A percentile compares a stretch with the other conserved stretches of the same genome.
phyloP scores from a whole-genome alignment of 345 rosid genomes.

The Microcos paniculata region DNA sequence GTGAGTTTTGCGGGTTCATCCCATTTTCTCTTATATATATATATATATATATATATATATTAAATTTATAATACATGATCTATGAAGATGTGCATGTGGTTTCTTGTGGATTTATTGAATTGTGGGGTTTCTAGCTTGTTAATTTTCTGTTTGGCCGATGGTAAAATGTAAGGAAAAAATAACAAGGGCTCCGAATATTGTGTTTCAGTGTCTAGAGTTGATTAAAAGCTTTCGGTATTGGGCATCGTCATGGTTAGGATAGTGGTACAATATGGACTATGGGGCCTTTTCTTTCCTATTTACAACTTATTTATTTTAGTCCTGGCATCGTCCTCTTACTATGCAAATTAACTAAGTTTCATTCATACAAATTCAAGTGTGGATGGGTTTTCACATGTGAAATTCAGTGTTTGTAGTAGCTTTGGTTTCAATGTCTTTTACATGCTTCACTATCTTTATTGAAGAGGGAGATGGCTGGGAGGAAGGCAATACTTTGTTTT shows the following conservation, averaged over 20 bases:
- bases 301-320: too few species aligned
- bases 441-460: neutral
- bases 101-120: conserved; percentile 13
- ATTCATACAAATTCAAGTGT: neutral
- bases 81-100: neutral
- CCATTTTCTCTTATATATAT: neutral
- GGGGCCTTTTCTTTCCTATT: neutral
- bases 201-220: neutral
- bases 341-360: too few species aligned
- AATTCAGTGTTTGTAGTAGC: neutral
- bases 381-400: neutral
- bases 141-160: conserved; percentile 21
- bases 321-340: too few species aligned
- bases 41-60: too few species aligned
- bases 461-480: too few species aligned
- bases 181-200: neutral
- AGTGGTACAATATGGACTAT: neutral
- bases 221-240: neutral
- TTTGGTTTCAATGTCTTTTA: neutral
- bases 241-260: neutral
- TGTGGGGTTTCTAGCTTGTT: neutral
- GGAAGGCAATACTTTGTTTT: neutral
- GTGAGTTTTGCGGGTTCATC: conserved; percentile 44
- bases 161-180: conserved; percentile 3
- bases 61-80: conserved; percentile 20